Evolutionary conservation across 2,329 filamentous ascomycete species (phyloP), one percentile per base, ranked within the genome.

Genomic region (Clonostachys solani): DNA sequence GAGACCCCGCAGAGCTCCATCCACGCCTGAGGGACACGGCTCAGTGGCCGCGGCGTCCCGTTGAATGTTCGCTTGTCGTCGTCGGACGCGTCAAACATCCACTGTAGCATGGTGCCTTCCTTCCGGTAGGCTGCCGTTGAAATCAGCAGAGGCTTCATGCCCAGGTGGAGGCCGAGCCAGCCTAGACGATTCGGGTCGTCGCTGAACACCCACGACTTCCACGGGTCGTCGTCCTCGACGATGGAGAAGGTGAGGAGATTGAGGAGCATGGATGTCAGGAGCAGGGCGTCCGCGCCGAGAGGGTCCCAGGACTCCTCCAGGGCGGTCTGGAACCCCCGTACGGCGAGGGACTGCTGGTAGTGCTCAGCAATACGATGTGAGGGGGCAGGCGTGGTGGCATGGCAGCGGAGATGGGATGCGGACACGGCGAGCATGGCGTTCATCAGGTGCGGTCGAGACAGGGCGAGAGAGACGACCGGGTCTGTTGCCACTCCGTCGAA

Each of bases 341-440:
- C 38, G 17, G 54, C 53, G 29, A 49, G 35, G 15, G 51, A 49
- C 42, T 52, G 44, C 45, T 56, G 54, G 15, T 49, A 54, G 3
- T 49, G 36, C 47, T 56, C 54, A 12, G 54, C 54, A 6, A 56
- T 45, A 2, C 42, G 43, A 34, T 56, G 53, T 3, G 23, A 29
- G 3, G 43, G 40, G 4, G 35, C 34, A 4, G 43, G 33, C 3
- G 43, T 29, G 18, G 40, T 5, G 12, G 47, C 36, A 17, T 49
- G 46, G 23, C 49, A 44, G 23, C 53, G 48, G 12, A 59, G 48
- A 44, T 58, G 56, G 19, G 54, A 56, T 3, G 57, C 57, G 7
- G 57, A 53, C 23, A 57, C 46, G 15, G 56, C 54, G 17, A 60
- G 50, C 15, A 56, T 53, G n/a, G 54, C 46, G 9, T 56, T 50